Conservation (phyloP, 1,284 basidiomycete genomes). For the Sporisorium graminicola region DNA sequence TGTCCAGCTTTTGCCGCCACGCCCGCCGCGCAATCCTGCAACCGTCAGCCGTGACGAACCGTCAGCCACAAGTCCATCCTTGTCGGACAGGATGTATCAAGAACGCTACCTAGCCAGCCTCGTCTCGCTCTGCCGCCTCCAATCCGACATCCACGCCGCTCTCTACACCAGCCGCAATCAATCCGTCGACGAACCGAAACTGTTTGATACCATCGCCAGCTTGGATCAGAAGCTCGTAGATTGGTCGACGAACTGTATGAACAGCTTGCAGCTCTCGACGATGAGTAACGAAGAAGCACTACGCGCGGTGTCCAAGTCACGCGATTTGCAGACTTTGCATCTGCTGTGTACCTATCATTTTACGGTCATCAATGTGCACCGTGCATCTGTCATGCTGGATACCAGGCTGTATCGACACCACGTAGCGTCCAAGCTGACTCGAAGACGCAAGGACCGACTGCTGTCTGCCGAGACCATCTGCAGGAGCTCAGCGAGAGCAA, state of each 20-base stretch:
- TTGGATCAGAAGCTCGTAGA: slow-evolving; percentile 16
- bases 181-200: slow-evolving; percentile 9
- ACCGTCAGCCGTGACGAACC: not conserved
- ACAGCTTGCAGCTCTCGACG: slow-evolving; percentile 2
- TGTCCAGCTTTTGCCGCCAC: not conserved
- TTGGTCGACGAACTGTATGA: slow-evolving; percentile 5
- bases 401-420: slow-evolving; percentile 14
- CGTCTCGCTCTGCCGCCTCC: slow-evolving; percentile 8
- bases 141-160: slow-evolving; percentile 11
- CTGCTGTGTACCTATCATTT: slow-evolving; percentile 22
- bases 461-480: slow-evolving; percentile 17
- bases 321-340: slow-evolving; percentile 11
- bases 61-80: not conserved
- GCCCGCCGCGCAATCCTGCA: not conserved
- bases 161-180: slow-evolving; percentile 17
- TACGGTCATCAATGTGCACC: slow-evolving; percentile 20
- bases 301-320: slow-evolving; percentile 6
- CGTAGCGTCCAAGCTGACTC: slow-evolving; percentile 8
- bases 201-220: slow-evolving; percentile 7
- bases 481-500: slow-evolving; percentile 10
- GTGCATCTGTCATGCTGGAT: slow-evolving; percentile 19
- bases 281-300: slow-evolving; percentile 20
- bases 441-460: slow-evolving; percentile 8
- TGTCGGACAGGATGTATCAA: slow-evolving; percentile 5
- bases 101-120: slow-evolving; percentile 7